Percentiles rank a stretch among this genome's conserved stretches.
These are phyloP conservation scores for Anaeromyces robustus DNA, from an alignment of 192 early-diverging fungal species.

Conservation along the genomic window DNA sequence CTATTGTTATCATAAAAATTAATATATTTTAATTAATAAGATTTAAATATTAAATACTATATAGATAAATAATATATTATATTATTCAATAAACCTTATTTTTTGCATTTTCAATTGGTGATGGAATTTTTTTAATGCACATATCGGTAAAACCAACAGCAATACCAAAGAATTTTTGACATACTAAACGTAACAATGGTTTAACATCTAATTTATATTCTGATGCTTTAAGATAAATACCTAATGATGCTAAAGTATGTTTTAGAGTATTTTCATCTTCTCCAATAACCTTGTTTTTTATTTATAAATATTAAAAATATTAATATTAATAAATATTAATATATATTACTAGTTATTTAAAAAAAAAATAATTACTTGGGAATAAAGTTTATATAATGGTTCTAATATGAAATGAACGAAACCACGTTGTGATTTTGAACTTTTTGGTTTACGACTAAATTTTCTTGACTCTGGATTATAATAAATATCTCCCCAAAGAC, in stretches of 20 bases:
- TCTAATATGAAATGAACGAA: constrained; percentile 95
- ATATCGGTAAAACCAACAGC: constrained; percentile 82
- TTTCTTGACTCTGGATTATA: constrained; percentile 62
- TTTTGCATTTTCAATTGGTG: constrained; percentile 60
- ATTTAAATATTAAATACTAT: no score
- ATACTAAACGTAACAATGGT: constrained; percentile 62
- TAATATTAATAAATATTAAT: background rate
- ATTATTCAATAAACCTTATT: constrained; percentile 1
- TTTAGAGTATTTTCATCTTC: constrained; percentile 60
- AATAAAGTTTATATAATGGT: constrained; percentile 86
- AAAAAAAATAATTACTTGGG: constrained; percentile 36
- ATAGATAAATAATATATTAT: no score
- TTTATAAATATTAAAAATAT: no score
- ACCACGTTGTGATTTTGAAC: constrained; percentile 36
- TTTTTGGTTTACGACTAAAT: constrained; percentile 58
- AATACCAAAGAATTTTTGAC: constrained; percentile 81
- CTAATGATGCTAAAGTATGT: constrained; percentile 52
- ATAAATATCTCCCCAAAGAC: constrained; percentile 95
- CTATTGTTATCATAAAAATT: constrained; percentile 37
- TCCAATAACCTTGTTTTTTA: constrained; percentile 34
- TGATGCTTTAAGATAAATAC: constrained; percentile 63
- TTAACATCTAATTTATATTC: constrained; percentile 71
- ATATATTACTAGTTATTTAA: background rate
- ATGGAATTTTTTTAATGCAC: constrained; percentile 59
- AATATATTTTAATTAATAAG: no score